phyloP scores from a whole-genome alignment of 768 basidiomycete genomes.

The Fomitopsis serialis region DNA sequence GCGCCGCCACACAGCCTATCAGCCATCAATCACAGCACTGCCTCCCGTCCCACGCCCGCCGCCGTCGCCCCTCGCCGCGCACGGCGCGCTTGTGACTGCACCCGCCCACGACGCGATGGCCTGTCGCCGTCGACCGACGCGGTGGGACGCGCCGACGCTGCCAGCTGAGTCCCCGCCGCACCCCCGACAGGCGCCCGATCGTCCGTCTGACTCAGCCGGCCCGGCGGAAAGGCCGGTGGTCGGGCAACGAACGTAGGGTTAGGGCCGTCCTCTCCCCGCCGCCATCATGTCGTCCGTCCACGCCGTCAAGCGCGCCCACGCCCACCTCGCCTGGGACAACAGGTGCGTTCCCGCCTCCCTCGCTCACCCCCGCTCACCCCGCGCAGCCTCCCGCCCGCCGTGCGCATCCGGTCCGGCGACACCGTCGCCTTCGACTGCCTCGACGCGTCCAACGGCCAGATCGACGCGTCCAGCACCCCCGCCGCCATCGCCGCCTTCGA shows the following conservation, averaged over 20 bases:
- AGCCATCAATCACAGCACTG: not conserved
- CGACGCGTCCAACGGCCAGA: slow-evolving; percentile 60
- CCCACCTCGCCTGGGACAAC: slow-evolving; percentile 57
- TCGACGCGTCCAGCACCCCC: slow-evolving; percentile 37
- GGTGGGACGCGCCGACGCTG: no score
- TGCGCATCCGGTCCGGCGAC: slow-evolving; percentile 47
- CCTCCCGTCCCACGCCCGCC: not conserved
- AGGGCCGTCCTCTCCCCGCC: no score
- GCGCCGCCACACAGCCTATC: not conserved
- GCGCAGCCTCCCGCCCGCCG: slow-evolving; percentile 44
- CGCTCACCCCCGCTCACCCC: not conserved
- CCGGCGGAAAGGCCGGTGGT: no score
- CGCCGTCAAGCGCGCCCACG: slow-evolving; percentile 44
- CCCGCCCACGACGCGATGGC: no score
- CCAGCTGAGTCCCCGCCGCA: no score
- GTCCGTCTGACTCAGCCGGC: no score
- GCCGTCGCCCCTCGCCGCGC: not conserved
- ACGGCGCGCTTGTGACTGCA: not conserved
- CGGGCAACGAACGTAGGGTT: no score
- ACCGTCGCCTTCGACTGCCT: slow-evolving; percentile 54
- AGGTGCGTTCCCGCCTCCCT: slow-evolving; percentile 29
- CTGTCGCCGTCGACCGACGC: no score
- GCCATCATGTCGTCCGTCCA: no score
- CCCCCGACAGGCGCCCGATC: no score
- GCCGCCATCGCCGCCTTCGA: slow-evolving; percentile 33